A percentile compares a stretch with the other conserved stretches of the same genome.
Evolutionary conservation across 805 yeast species (phyloP).

Genomic region (Suhomyces tanzawaensis): DNA sequence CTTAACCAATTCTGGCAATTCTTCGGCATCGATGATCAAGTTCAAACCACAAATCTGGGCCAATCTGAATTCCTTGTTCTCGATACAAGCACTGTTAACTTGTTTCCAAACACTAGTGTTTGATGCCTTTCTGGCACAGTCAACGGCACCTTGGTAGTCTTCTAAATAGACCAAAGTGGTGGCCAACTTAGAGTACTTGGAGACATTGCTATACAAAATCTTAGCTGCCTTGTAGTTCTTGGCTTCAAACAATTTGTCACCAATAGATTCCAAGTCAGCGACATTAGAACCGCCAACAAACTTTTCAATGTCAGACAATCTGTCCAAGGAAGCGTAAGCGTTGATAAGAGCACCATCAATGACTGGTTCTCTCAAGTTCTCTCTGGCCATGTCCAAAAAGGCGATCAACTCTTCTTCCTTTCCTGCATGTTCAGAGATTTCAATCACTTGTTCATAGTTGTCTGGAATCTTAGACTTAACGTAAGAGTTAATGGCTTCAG

Average conservation of each 20-base stretch:
- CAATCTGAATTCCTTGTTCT: constrained; percentile 87
- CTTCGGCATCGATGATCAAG: constrained; percentile 96
- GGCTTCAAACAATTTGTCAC: constrained; percentile 82
- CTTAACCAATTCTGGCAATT: constrained; percentile 81
- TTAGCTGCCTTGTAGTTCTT: constrained; percentile 92
- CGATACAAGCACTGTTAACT: constrained; percentile 95
- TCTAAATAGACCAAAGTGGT: constrained; percentile 90
- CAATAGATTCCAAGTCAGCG: constrained; percentile 88
- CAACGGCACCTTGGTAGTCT: constrained; percentile 96
- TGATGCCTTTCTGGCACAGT: constrained; percentile 97
- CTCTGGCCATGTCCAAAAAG: constrained; percentile 88
- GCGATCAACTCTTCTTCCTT: constrained; percentile 90
- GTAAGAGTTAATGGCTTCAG: constrained; percentile 89
- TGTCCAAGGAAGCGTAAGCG: constrained; percentile 78
- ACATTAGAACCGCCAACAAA: constrained; percentile 85
- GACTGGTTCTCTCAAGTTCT: constrained; percentile 82
- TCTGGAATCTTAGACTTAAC: constrained; percentile 89
- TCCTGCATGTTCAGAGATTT: constrained; percentile 91
- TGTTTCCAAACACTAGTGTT: constrained; percentile 94
- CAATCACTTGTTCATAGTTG: constrained; percentile 88
- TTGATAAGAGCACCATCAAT: constrained; percentile 91
- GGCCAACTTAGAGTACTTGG: constrained; percentile 94
- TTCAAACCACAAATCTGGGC: constrained; percentile 99
- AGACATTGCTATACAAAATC: constrained; percentile 76
- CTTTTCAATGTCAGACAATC: constrained; percentile 75